Base-by-base conservation (phyloP, 352 stramenopile species). In the Phytophthora nicotianae region DNA sequence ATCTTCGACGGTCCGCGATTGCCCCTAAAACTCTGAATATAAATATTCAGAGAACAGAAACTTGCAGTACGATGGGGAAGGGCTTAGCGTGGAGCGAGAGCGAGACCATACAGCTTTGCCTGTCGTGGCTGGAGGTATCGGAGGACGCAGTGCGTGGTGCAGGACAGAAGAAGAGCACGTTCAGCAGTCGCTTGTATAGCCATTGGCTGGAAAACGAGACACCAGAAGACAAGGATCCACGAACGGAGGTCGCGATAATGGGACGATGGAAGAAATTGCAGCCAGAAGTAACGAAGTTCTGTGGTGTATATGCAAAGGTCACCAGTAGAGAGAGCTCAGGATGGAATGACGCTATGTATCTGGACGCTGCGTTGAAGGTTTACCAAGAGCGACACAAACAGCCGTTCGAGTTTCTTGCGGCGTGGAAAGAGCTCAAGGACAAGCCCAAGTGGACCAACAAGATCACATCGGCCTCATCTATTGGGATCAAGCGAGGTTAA, bases 381-480 rank as follows among this genome's bases (percentile, higher is more conserved):
- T 55, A 58, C n/a, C 20, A 14, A 6, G 49, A 45, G 0, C 40
- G 48, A 16, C 27, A 53, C 57, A 65, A 65, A 17, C 38, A 58
- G 21, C 9, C 17, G 10, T 65, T 54, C 32, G 38, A 65, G 7
- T 58, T 58, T 51, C 38, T 58, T 9, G 38, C 47, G 2, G 57
- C 7, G 26, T 29, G 26, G 26, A 29, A n/a, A 29, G 26, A 29
- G 26, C 26, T 29, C 26, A 29, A 29, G 7, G 26, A 29, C 26
- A 29, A 29, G 4, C 26, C 26, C 4, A 29, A 29, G 26, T 29
- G 26, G 26, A 29, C 26, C 7, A 7, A 29, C 26, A 29, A 29
- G 4, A 29, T 29, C 4, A 29, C 26, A 8, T 29, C 26, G 26
- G 26, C 26, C 48, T n/a, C n/a, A n/a, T n/a, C n/a, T n/a, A n/a